Percentiles rank a stretch among this genome's conserved stretches.
Evolutionary conservation across 768 basidiomycete species (phyloP).

Genomic region (Gymnopilus junonius): DNA sequence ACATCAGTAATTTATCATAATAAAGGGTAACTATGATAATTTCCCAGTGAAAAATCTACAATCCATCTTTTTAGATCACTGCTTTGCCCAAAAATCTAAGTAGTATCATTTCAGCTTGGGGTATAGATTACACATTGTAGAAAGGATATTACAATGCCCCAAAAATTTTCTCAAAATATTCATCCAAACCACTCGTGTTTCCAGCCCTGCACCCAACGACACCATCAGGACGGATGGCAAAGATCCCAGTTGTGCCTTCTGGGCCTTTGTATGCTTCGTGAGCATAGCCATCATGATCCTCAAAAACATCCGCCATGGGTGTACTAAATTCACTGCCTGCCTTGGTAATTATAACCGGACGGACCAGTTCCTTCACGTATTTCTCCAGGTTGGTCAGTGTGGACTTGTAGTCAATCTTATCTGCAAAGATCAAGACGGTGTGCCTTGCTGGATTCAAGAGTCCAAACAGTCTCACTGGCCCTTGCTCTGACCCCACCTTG

Average conservation of each 20-base stretch:
- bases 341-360: slow-evolving; percentile 18
- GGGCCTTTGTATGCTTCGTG: slow-evolving; percentile 37
- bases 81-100: too few relatives aligned
- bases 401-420: slow-evolving; percentile 18
- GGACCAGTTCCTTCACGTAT: slow-evolving; percentile 8
- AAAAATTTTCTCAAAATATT: slow-evolving; percentile 11
- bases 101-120: too few relatives aligned
- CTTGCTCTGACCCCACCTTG: not conserved
- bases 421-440: slow-evolving; percentile 37
- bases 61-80: too few relatives aligned
- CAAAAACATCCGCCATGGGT: slow-evolving; percentile 18
- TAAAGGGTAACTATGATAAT: too few relatives aligned
- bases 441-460: slow-evolving; percentile 33
- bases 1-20: too few relatives aligned
- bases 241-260: slow-evolving; percentile 63
- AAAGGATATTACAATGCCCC: not conserved
- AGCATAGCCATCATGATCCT: slow-evolving; percentile 31
- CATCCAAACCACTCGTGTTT: not conserved
- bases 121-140: not conserved
- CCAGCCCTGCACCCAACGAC: slow-evolving; percentile 26
- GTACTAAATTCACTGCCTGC: not conserved
- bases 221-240: slow-evolving; percentile 35
- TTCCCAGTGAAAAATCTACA: too few relatives aligned
- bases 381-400: not conserved
- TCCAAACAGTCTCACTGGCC: slow-evolving; percentile 24